Evolutionary conservation across 805 yeast species (phyloP), one percentile per base, ranked within the genome.

Genomic region (Metschnikowia baotianmanensis): DNA sequence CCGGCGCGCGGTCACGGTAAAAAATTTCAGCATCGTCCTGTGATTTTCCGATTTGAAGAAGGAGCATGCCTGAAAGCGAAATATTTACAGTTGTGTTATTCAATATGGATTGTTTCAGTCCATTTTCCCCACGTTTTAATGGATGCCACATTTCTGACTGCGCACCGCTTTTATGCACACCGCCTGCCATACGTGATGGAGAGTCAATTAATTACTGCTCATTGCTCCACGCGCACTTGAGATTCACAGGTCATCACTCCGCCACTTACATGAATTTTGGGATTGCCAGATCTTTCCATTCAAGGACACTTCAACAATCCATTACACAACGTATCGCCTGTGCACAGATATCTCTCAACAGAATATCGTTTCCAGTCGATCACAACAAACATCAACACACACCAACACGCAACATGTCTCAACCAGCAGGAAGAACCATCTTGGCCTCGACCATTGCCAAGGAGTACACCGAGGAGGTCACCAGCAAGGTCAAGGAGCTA

Each of bases 381-480:
- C 12, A 25, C 15, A 17, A 25, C 6, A 25, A 18, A 25, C 10
- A 22, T 20, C 39, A 28, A 13, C 21, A 20, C 12, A 7, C 16
- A 9, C 20, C 28, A 34, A 20, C 12, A 7, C 16, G 5, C 20
- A 32, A 34, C 30, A 51, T 51, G 55, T 43, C 51, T n/a, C 62
- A 60, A 40, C 72, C 74, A 28, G 81, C 89, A 15, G 89, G 91
- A 43, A 79, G 84, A 65, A 86, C 96, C 32, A 82, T 91, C 28
- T 68, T 90, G 47, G 97, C 99, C 4, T 81, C 95, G 11, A 77
- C 82, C 33, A 85, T 93, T 20, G 93, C 98, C 36, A 89, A 90
- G 57, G 75, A 81, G 6, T 93, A 78, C 61, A 75, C 78, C 17
- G 80, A 79, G 31, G 98, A 93, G 60, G 77, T 93, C 40, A 69